A percentile compares a stretch with the other conserved stretches of the same genome.
Conservation (phyloP, 805 yeast species). For the Starmera quercuum region DNA sequence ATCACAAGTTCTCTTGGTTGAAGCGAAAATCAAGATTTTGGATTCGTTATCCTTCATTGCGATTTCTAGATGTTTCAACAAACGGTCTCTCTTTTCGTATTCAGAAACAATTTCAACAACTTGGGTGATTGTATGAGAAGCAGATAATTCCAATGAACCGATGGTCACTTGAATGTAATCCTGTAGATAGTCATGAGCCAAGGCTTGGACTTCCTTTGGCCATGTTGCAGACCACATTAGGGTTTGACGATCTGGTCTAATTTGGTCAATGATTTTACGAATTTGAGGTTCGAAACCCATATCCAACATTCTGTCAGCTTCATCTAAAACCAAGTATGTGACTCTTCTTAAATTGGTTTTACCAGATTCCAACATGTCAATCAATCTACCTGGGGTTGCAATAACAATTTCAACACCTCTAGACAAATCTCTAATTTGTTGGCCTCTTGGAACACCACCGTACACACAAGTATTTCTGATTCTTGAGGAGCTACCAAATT, state of each 20-base stretch:
- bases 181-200: conserved; percentile 83
- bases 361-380: conserved; percentile 93
- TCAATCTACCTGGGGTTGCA: conserved; percentile 98
- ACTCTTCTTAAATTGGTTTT: conserved; percentile 94
- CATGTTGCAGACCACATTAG: conserved; percentile 99
- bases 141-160: conserved; percentile 93
- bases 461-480: conserved; percentile 96
- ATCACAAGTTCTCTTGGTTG: conserved; percentile 98
- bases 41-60: conserved; percentile 67
- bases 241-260: conserved; percentile 99
- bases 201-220: conserved; percentile 96
- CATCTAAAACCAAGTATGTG: conserved; percentile 94
- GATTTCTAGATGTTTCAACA: conserved; percentile 72
- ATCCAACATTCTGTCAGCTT: conserved; percentile 99
- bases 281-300: conserved; percentile 99
- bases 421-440: conserved; percentile 90
- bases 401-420: conserved; percentile 94
- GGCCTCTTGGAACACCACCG: conserved; percentile 99
- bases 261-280: conserved; percentile 95
- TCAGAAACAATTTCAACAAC: conserved; percentile 85
- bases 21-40: conserved; percentile 82
- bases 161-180: conserved; percentile 95
- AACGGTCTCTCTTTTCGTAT: conserved; percentile 90
- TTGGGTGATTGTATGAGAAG: conserved; percentile 95
- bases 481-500: conserved; percentile 86